Base-by-base conservation (phyloP, 75 land plant genomes). In the Picea glauca region DNA sequence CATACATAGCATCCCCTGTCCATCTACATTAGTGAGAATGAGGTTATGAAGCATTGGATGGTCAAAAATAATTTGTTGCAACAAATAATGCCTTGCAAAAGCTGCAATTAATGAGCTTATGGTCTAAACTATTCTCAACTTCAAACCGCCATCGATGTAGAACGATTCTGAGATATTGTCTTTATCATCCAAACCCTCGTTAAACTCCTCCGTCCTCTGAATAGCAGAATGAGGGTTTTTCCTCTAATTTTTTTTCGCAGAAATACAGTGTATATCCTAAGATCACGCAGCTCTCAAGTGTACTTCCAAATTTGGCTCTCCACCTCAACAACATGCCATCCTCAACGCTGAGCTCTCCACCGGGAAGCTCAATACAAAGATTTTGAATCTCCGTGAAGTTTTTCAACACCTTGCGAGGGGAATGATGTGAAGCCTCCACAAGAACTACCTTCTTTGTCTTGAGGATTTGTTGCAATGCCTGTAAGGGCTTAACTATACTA, bases 281-380 rank as follows among this genome's bases (percentile, higher is more conserved):
- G 30, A 95, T 93, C 33, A 91, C 95, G 77, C 98, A 95, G 77
- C 81, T 86, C 76, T 92, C 95, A 13, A 96, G 87, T 0, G 97
- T 90, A 72, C 95, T 92, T 0, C 99, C 99, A 62, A 94, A 96
- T 79, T 88, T 89, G 1, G 97, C 99, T 77, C 77, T 88, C 99
- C 99, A 96, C 61, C 91, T 89, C 62, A 96, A 76, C 57, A 95
- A 67, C 43, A 88, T 87, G 8, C 96, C 96, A 1, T 91, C 89
- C 12, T 93, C 98, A 21, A 88, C 84, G 40, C 99, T 93, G 18
- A 93, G 84, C 76, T 95, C 98, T 0, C 95, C 93, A 64, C 85
- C 89, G 1, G 98, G 96, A 3, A 95, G 83, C 77, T 89, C 95
- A 68, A 95, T 95, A 58, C 87, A 78, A 15, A 95, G 83, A 56